phyloP scores from a whole-genome alignment of 352 stramenopile genomes.

The Phytophthora megakarya region DNA sequence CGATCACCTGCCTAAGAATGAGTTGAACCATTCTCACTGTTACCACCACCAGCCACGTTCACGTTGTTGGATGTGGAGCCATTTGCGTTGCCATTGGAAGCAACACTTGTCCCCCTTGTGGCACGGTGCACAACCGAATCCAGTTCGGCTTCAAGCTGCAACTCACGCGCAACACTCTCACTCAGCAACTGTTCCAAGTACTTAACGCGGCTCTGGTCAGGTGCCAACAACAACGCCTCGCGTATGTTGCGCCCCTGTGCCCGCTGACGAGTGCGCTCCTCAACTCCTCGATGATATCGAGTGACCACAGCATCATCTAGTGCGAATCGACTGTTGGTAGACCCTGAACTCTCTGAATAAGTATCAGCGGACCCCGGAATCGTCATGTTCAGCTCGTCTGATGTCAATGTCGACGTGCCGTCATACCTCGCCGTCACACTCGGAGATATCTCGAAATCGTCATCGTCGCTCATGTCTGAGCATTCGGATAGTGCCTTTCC shows the following conservation, averaged over 20 bases:
- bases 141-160: slow-evolving; percentile 83
- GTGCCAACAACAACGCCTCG: slow-evolving; percentile 72
- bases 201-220: slow-evolving; percentile 86
- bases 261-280: slow-evolving; percentile 80
- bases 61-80: slow-evolving; percentile 2
- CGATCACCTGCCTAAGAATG: slow-evolving; percentile 25
- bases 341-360: slow-evolving; percentile 31
- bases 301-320: slow-evolving; percentile 56
- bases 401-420: slow-evolving; percentile 35
- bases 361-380: slow-evolving; percentile 32
- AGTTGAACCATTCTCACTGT: slow-evolving; percentile 30
- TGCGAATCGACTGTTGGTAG: slow-evolving; percentile 26
- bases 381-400: slow-evolving; percentile 39
- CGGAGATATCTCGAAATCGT: slow-evolving; percentile 55
- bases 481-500: slow-evolving; percentile 75
- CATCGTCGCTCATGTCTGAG: slow-evolving; percentile 84
- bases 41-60: slow-evolving; percentile 5
- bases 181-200: slow-evolving; percentile 86
- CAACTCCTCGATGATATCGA: slow-evolving; percentile 61
- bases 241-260: slow-evolving; percentile 79
- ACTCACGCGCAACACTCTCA: slow-evolving; percentile 81
- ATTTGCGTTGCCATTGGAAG: slow-evolving; percentile 19
- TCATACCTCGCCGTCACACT: slow-evolving; percentile 43
- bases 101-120: background rate
- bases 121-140: slow-evolving; percentile 64